A percentile compares a stretch with the other conserved stretches of the same genome.
Evolutionary conservation across 805 yeast genomes (phyloP).

Genomic region (Kuraishia ogatae): DNA sequence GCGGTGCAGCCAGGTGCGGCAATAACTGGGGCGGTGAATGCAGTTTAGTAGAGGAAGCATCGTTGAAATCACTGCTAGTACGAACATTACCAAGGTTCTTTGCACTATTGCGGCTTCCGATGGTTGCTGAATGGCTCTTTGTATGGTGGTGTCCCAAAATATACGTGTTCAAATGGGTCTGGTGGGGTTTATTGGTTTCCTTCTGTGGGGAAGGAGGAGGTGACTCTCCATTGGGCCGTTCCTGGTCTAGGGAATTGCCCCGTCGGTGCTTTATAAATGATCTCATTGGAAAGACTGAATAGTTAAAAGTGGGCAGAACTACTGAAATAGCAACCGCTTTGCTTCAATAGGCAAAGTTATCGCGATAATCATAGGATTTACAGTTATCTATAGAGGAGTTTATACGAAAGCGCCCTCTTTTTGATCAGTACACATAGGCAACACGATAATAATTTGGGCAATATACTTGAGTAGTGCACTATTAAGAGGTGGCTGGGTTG

Average conservation of each 20-base stretch:
- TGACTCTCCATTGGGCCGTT: slow-evolving; percentile 4
- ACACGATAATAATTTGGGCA: too few species aligned
- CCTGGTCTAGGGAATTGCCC: slow-evolving; percentile 12
- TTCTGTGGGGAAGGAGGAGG: slow-evolving; percentile 5
- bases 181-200: slow-evolving; percentile 2
- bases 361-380: too few species aligned
- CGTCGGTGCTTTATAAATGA: slow-evolving; percentile 22
- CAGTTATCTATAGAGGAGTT: neutral
- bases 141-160: neutral
- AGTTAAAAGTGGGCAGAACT: neutral
- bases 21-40: neutral
- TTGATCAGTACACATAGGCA: neutral
- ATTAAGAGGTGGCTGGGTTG: too few species aligned
- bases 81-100: neutral
- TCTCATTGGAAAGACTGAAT: slow-evolving; percentile 12
- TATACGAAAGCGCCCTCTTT: neutral
- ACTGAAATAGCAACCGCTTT: neutral
- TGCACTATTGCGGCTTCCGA: neutral
- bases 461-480: too few species aligned
- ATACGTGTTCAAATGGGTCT: slow-evolving; percentile 1
- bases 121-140: neutral
- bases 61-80: neutral
- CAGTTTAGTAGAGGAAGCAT: neutral
- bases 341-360: neutral
- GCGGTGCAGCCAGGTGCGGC: neutral